Evolutionary conservation across 805 yeast genomes (phyloP).

Genomic region (Lachancea lanzarotensis): DNA sequence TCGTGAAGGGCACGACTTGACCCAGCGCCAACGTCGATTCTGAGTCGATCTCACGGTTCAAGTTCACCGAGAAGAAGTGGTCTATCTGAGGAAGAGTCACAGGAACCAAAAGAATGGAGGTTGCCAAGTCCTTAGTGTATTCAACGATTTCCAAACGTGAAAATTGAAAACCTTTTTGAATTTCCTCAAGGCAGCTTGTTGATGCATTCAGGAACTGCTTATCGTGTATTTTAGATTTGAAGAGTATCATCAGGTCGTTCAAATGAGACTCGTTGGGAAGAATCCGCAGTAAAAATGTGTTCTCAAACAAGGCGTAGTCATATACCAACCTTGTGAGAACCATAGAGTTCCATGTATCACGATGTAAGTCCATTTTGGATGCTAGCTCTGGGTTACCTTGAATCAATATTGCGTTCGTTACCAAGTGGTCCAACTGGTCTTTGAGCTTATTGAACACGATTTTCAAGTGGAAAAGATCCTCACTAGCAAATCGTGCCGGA

Average conservation of each 20-base stretch:
- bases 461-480: slow-evolving; percentile 19
- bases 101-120: slow-evolving; percentile 20
- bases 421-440: slow-evolving; percentile 24
- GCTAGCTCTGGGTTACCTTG: slow-evolving; percentile 25
- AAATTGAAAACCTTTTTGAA: slow-evolving; percentile 17
- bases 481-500: slow-evolving; percentile 11
- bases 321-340: slow-evolving; percentile 20
- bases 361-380: slow-evolving; percentile 20
- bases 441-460: slow-evolving; percentile 23
- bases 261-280: slow-evolving; percentile 3
- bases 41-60: slow-evolving; percentile 2
- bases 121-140: slow-evolving; percentile 18
- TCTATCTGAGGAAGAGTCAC: slow-evolving; percentile 25
- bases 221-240: slow-evolving; percentile 9
- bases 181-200: slow-evolving; percentile 14
- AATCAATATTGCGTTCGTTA: slow-evolving; percentile 23
- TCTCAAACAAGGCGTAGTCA: slow-evolving; percentile 19
- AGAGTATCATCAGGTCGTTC: background rate
- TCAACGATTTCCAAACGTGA: slow-evolving; percentile 21
- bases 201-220: slow-evolving; percentile 15
- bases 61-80: slow-evolving; percentile 20
- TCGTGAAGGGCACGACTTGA: slow-evolving; percentile 14
- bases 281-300: slow-evolving; percentile 11
- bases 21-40: slow-evolving; percentile 15
- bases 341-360: slow-evolving; percentile 20